A percentile compares a stretch with the other conserved stretches of the same genome.
phyloP scores from a whole-genome alignment of 441 rosid genomes.

The Biscutella laevigata region DNA sequence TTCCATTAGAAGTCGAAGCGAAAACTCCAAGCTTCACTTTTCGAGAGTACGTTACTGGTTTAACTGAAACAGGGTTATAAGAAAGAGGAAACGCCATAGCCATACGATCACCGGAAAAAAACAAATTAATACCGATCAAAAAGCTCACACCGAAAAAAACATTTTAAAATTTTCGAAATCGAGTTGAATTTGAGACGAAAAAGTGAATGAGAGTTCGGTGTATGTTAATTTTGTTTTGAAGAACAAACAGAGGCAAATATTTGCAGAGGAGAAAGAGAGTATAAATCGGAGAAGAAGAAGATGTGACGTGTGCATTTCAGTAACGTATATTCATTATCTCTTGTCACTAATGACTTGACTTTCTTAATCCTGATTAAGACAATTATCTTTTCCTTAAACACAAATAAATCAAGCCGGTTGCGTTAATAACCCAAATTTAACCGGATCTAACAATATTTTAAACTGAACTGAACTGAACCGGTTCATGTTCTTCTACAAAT shows the following conservation, averaged over 20 bases:
- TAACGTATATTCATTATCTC: conserved; percentile 24
- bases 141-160: background rate
- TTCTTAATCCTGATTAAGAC: too few species aligned
- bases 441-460: background rate
- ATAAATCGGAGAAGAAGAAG: background rate
- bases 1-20: conserved; percentile 58
- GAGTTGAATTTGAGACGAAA: too few species aligned
- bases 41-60: conserved; percentile 20
- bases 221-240: too few species aligned
- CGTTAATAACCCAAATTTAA: background rate
- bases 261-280: background rate
- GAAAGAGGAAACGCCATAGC: conserved; percentile 28
- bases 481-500: background rate
- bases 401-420: background rate
- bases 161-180: too few species aligned
- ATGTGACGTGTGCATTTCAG: conserved; percentile 22
- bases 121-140: background rate
- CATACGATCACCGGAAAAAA: background rate
- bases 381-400: background rate
- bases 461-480: background rate
- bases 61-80: conserved; percentile 10
- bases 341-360: background rate
- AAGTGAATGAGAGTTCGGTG: too few species aligned
- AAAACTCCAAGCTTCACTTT: conserved; percentile 27
- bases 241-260: background rate